phyloP scores from a whole-genome alignment of 306 rosid species.

The Nissolia schottii region DNA sequence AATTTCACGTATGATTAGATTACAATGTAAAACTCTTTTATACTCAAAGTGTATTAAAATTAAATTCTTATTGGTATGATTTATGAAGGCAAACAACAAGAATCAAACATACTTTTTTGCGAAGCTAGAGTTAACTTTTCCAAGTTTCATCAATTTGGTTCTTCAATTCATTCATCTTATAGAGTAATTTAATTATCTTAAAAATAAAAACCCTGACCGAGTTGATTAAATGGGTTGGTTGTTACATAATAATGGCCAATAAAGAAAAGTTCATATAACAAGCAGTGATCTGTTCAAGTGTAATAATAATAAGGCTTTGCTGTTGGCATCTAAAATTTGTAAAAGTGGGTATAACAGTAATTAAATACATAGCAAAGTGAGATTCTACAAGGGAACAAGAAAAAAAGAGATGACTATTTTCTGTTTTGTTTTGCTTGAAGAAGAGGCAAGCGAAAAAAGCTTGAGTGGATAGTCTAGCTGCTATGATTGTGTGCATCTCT shows the following conservation, averaged over 20 bases:
- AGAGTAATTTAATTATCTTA: background rate
- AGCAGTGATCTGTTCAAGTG: background rate
- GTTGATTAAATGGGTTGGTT: background rate
- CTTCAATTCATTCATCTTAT: background rate
- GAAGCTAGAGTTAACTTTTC: background rate
- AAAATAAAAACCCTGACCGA: background rate
- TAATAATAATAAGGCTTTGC: background rate
- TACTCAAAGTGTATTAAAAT: too few species aligned
- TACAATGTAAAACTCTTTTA: too few species aligned
- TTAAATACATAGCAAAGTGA: slow-evolving; percentile 16
- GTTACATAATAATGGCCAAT: slow-evolving; percentile 24
- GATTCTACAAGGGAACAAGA: slow-evolving; percentile 32
- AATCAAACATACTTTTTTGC: background rate
- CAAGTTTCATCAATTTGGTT: background rate
- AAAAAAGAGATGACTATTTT: slow-evolving; percentile 24
- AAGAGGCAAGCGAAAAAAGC: slow-evolving; percentile 32
- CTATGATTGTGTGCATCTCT: slow-evolving; percentile 39
- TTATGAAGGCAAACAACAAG: background rate
- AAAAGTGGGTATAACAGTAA: background rate
- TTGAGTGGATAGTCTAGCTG: slow-evolving; percentile 45
- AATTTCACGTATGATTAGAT: too few species aligned
- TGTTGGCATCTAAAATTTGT: background rate
- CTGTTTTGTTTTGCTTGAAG: slow-evolving; percentile 39
- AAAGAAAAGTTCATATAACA: slow-evolving; percentile 11
- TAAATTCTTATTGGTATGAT: too few species aligned